Conservation (phyloP, 2,329 filamentous ascomycete species). For the Gremmenia infestans region DNA sequence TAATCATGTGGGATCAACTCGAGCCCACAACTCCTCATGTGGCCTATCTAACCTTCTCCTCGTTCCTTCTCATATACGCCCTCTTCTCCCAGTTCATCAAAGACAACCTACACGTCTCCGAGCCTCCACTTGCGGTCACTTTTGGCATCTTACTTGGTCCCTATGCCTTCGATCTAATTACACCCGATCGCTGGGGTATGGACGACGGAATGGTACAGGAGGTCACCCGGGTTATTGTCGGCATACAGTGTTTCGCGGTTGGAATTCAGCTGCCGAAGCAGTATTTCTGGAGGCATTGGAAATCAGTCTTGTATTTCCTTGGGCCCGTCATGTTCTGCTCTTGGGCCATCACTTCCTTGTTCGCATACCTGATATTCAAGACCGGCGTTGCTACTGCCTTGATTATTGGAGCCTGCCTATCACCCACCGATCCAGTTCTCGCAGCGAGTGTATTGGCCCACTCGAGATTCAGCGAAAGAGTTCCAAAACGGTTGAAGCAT, state of each 20-base stretch:
- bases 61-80: conserved; percentile 55
- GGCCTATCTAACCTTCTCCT: conserved; percentile 53
- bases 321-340: conserved; percentile 27
- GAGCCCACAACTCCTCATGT: conserved; percentile 51
- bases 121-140: conserved; percentile 56
- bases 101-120: conserved; percentile 54
- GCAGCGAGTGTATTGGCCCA: conserved; percentile 49
- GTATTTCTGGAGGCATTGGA: conserved; percentile 29
- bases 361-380: conserved; percentile 43
- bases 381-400: conserved; percentile 42
- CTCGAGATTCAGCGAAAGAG: conserved; percentile 46
- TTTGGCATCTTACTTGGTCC: conserved; percentile 68
- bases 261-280: conserved; percentile 61
- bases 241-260: conserved; percentile 69
- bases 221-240: conserved; percentile 65
- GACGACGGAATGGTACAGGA: conserved; percentile 64
- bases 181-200: conserved; percentile 58
- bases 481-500: conserved; percentile 46
- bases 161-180: conserved; percentile 59
- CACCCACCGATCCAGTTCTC: conserved; percentile 52
- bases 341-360: conserved; percentile 40
- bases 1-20: conserved; percentile 44
- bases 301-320: conserved; percentile 23
- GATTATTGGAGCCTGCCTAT: conserved; percentile 49
- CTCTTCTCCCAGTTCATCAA: conserved; percentile 55